Conservation (phyloP, 2,329 filamentous ascomycete species). For the Esteya vermicola region DNA sequence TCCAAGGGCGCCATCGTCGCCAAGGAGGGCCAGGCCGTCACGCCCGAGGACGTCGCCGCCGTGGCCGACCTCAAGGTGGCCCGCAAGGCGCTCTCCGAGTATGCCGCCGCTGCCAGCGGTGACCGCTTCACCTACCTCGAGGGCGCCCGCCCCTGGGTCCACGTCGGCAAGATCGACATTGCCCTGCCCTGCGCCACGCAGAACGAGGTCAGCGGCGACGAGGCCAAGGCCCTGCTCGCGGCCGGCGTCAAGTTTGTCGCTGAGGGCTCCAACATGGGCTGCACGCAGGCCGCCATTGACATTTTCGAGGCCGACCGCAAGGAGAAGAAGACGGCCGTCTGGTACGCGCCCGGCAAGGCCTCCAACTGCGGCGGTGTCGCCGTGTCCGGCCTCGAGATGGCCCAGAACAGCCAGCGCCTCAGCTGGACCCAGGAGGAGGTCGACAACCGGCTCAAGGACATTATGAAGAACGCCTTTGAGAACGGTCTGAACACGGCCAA, state of each 20-base stretch:
- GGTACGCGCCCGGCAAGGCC: slow-evolving; percentile 96
- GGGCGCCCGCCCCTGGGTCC: slow-evolving; percentile 79
- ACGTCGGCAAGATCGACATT: slow-evolving; percentile 80
- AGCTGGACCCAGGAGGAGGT: slow-evolving; percentile 83
- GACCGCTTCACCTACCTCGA: slow-evolving; percentile 72
- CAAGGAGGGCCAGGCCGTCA: slow-evolving; percentile 52
- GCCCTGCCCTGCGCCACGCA: slow-evolving; percentile 89
- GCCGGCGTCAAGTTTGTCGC: slow-evolving; percentile 74
- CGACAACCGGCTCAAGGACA: slow-evolving; percentile 74
- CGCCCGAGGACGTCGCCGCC: slow-evolving; percentile 59
- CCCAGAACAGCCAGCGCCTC: slow-evolving; percentile 84
- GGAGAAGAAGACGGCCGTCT: slow-evolving; percentile 59
- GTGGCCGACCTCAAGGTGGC: slow-evolving; percentile 80
- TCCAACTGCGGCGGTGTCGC: slow-evolving; percentile 96
- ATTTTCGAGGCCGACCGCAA: slow-evolving; percentile 71
- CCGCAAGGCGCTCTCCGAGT: slow-evolving; percentile 66
- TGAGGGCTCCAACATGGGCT: slow-evolving; percentile 98
- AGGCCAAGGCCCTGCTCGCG: slow-evolving; percentile 69
- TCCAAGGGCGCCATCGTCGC: slow-evolving; percentile 74
- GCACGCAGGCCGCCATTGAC: slow-evolving; percentile 89
- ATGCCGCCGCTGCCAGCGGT: slow-evolving; percentile 43
- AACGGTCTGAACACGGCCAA: slow-evolving; percentile 80
- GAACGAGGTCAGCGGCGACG: slow-evolving; percentile 90
- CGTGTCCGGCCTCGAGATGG: slow-evolving; percentile 96
- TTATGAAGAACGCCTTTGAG: slow-evolving; percentile 91